These are phyloP conservation scores for Xylaria sp. DNA, from an alignment of 495 filamentous ascomycete species.

Conservation along the genomic window DNA sequence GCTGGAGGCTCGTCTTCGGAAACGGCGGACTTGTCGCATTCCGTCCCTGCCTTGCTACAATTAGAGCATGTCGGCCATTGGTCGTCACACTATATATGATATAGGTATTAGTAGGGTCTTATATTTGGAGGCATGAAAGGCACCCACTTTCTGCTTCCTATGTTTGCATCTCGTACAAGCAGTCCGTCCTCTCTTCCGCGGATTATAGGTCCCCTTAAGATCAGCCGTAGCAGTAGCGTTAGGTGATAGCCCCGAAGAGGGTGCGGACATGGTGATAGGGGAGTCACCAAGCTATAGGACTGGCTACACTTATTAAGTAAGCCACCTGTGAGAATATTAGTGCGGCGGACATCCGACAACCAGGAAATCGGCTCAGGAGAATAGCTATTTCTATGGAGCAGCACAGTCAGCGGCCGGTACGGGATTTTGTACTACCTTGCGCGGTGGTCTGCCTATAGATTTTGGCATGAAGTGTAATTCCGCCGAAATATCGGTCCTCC, in stretches of 20 bases:
- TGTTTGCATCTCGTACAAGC: conserved; percentile 61
- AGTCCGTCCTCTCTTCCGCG: conserved; percentile 59
- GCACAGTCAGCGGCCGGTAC: neutral
- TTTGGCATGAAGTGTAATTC: neutral
- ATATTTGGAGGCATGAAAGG: conserved; percentile 30
- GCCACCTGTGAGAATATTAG: neutral
- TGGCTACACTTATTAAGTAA: neutral
- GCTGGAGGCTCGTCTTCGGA: conserved; percentile 47
- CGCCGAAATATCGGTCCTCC: conserved; percentile 26
- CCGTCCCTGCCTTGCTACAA: conserved; percentile 55
- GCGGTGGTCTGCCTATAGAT: conserved; percentile 3
- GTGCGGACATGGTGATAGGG: conserved; percentile 16
- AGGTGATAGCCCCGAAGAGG: neutral
- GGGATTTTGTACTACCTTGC: conserved; percentile 14
- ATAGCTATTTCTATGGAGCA: neutral
- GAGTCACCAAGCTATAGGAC: neutral
- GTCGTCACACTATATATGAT: conserved; percentile 6
- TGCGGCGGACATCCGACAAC: conserved; percentile 23
- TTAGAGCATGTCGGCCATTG: conserved; percentile 56
- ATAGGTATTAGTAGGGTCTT: neutral
- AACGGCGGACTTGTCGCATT: conserved; percentile 58
- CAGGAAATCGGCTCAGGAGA: neutral
- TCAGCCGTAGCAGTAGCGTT: conserved; percentile 3
- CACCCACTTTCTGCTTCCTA: conserved; percentile 55
- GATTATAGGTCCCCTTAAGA: conserved; percentile 29